phyloP scores from a whole-genome alignment of 257 asterid genomes.

The Euphrasia confusa region DNA sequence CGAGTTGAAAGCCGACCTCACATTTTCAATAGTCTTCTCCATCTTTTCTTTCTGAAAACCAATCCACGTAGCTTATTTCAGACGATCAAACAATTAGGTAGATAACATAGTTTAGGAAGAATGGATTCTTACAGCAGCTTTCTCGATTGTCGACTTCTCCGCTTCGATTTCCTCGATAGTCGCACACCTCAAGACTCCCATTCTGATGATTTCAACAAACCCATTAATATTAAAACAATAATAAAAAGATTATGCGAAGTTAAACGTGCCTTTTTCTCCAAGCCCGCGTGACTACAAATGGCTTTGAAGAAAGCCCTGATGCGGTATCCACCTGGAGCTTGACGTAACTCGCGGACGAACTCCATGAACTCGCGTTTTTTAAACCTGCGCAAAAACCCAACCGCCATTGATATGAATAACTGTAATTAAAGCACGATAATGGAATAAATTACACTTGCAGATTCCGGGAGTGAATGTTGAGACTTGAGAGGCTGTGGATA shows the following conservation, averaged over 20 bases:
- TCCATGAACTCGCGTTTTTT: constrained; percentile 38
- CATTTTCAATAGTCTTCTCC: constrained; percentile 79
- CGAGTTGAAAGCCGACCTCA: constrained; percentile 70
- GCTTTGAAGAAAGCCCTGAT: constrained; percentile 38
- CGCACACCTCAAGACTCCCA: constrained; percentile 61
- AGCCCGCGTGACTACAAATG: constrained; percentile 29
- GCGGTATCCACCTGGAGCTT: constrained; percentile 41
- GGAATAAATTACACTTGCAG: neutral
- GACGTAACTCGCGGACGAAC: constrained; percentile 63
- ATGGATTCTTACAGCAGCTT: constrained; percentile 56
- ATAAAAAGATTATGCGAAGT: too few relatives aligned
- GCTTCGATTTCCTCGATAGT: constrained; percentile 88
- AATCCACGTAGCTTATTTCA: constrained; percentile 6
- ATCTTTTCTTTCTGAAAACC: constrained; percentile 70
- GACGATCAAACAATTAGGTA: neutral
- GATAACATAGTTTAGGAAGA: neutral
- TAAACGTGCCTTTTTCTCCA: constrained; percentile 44
- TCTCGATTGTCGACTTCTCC: constrained; percentile 72
- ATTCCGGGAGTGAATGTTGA: too few relatives aligned
- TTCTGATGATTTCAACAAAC: constrained; percentile 37
- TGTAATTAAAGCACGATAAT: neutral
- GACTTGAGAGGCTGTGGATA: too few relatives aligned
- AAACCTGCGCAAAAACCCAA: constrained; percentile 37
- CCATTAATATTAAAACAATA: constrained; percentile 4
- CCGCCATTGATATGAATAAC: neutral